Base-by-base conservation (phyloP, 768 basidiomycete species). In the Kwoniella mangroviensis region DNA sequence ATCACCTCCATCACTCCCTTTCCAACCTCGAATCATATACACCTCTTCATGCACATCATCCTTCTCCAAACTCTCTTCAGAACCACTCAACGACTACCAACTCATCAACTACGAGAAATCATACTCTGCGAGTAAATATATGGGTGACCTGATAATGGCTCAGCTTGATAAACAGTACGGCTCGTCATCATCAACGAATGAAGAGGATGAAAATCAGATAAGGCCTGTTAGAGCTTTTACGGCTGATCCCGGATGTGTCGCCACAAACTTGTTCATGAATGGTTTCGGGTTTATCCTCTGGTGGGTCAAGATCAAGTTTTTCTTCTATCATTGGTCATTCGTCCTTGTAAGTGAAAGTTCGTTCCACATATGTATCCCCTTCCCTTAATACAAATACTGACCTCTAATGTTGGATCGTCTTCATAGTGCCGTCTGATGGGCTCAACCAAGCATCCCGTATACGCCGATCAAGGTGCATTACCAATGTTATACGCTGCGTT, bases 71-170 rank as follows among this genome's bases (percentile, higher is more conserved):
- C 65, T 81, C 10, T 26, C 67, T 19, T 45, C 55, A 7, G 57
- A 77, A 17, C 73, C 74, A 0, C n/a, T 74, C n/a, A 57, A 70
- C 62, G 81, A 83, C 45, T 70, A 68, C 15, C 79, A 83, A 58
- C 73, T 83, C 1, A 42, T 79, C 15, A 19, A 66, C 2, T 70
- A 71, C 22, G 24, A 22, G 19, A 58, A 71, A 51, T 68, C 75
- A 10, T 83, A 83, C 65, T 71, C 70, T 2, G 74, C 81, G 0
- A 79, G 77, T 52, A 83, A 83, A 70, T 80, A 80, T 64, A 68
- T 79, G 34, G 78, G 65, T 3, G 79, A 80, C 55, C 61, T 82
- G 49, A 73, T 83, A 49, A 75, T 79, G 49, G 60, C 51, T n/a
- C 65, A 78, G 24, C 62, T 82, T 4, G 82, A 83, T 68, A 56